phyloP scores from a whole-genome alignment of 192 early-diverging fungal genomes.

The Backusella australiensis region DNA sequence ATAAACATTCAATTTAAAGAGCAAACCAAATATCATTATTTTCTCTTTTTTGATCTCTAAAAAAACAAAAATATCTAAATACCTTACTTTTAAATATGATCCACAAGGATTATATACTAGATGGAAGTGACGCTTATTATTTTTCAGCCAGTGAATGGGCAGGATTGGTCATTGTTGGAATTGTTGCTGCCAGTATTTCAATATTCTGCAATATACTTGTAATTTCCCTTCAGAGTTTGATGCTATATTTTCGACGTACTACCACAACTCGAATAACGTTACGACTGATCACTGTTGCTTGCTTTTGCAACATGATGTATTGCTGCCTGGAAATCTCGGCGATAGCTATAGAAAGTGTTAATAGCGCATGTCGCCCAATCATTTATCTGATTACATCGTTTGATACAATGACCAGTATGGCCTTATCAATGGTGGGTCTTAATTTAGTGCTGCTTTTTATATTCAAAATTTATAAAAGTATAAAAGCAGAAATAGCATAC shows the following conservation, averaged over 20 bases:
- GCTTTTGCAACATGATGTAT: not conserved
- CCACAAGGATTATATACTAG: not conserved
- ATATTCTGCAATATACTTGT: not conserved
- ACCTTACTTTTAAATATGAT: not conserved
- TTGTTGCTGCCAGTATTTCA: not conserved
- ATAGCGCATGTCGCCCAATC: not conserved
- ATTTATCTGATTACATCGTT: not conserved
- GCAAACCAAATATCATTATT: not conserved
- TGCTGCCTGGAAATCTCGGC: not conserved
- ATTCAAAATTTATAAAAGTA: not conserved
- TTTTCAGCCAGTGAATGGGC: not conserved
- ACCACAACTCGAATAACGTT: not conserved
- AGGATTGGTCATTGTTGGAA: not conserved
- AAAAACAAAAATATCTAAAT: not conserved
- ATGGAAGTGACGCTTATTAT: not conserved
- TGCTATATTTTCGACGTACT: not conserved
- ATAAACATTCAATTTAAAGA: not conserved
- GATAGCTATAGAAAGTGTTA: not conserved
- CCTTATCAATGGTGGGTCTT: not conserved
- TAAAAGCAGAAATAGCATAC: not conserved
- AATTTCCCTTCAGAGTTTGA: not conserved
- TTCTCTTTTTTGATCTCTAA: not conserved
- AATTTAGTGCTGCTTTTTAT: constrained; percentile 1
- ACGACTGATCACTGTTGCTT: not conserved
- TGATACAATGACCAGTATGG: not conserved